Percentiles rank a stretch among this genome's conserved stretches.
Evolutionary conservation across 106 monocot genomes (phyloP).

Genomic region (Dendrobium nobile): DNA sequence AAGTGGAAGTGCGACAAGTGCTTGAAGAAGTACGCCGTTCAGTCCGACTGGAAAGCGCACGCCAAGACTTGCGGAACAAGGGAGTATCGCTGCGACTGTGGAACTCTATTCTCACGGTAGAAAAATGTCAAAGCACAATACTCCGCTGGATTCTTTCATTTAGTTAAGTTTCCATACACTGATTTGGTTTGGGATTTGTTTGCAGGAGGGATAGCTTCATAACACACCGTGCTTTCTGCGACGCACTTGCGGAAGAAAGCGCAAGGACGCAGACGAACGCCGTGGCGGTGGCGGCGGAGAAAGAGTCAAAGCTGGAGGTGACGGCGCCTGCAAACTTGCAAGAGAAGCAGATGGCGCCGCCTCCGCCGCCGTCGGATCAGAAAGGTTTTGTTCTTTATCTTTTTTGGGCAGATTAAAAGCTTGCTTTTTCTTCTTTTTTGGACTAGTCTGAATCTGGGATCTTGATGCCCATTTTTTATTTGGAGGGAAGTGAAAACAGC

Average conservation of each 20-base stretch:
- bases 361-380: not conserved
- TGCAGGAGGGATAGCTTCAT: conserved; percentile 39
- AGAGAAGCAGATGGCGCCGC: conserved; percentile 8
- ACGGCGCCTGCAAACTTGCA: not conserved
- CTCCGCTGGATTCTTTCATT: not conserved
- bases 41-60: conserved; percentile 83
- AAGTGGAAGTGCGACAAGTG: conserved; percentile 77
- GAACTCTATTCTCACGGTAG: conserved; percentile 3
- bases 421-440: not conserved
- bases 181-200: not conserved
- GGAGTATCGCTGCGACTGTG: conserved; percentile 5
- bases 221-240: conserved; percentile 42
- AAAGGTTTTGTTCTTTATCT: conserved; percentile 7
- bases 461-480: not conserved
- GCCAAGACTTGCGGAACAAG: conserved; percentile 4
- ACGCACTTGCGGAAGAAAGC: conserved; percentile 38
- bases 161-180: not conserved
- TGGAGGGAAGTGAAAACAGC: not conserved
- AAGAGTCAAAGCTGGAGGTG: not conserved
- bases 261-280: conserved; percentile 12
- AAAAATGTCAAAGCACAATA: not conserved
- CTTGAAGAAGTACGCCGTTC: conserved; percentile 66
- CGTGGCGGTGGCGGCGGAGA: not conserved
- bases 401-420: not conserved
- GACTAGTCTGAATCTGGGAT: not conserved